Evolutionary conservation across 345 rosid species (phyloP).

Genomic region (Eucalyptus curtisii): DNA sequence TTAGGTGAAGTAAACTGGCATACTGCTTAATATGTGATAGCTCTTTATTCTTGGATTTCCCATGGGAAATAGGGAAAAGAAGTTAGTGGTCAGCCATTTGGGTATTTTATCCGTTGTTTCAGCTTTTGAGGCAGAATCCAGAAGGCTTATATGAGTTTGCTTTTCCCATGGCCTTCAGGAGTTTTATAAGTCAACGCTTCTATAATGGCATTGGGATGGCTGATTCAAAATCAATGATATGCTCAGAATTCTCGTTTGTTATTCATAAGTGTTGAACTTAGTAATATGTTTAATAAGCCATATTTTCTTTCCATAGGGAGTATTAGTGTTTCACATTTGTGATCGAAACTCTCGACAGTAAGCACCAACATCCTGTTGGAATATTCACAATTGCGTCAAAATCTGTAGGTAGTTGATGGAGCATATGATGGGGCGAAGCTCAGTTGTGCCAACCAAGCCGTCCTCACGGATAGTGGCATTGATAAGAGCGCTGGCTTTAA

Average conservation of each 20-base stretch:
- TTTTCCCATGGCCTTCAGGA: background rate
- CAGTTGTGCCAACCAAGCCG: conserved; percentile 55
- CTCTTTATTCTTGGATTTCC: background rate
- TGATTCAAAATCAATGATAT: background rate
- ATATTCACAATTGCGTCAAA: background rate
- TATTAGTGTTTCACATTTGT: background rate
- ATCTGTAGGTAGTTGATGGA: conserved; percentile 54
- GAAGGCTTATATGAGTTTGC: background rate
- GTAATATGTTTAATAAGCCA: background rate
- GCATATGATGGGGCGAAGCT: conserved; percentile 71
- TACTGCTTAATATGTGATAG: background rate
- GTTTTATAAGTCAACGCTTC: background rate
- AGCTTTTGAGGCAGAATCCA: background rate
- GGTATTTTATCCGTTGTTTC: background rate
- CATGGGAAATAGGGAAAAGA: background rate
- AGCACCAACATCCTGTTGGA: background rate
- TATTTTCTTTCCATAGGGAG: background rate
- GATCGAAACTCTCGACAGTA: background rate
- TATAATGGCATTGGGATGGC: background rate
- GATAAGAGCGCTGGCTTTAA: conserved; percentile 42
- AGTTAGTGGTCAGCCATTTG: background rate
- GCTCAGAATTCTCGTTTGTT: background rate
- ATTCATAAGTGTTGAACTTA: background rate
- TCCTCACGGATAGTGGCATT: conserved; percentile 41
- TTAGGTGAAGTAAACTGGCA: background rate